Evolutionary conservation across 257 asterid species (phyloP).

Genomic region (Solanum chmielewskii): DNA sequence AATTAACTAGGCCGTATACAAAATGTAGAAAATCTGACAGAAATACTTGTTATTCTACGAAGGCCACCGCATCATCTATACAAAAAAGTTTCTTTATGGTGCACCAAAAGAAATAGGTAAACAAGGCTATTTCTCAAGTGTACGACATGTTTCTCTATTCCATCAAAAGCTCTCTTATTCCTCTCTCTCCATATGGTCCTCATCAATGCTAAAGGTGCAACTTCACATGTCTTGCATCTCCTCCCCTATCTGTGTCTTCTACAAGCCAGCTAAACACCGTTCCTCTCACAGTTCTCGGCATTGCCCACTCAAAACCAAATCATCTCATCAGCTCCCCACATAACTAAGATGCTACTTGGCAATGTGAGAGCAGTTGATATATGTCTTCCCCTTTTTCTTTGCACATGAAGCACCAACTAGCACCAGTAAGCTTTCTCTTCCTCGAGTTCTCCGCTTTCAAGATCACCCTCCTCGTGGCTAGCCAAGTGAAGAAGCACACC

Average conservation of each 20-base stretch:
- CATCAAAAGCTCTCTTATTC: neutral
- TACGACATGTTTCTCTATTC: neutral
- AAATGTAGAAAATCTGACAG: neutral
- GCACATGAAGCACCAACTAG: neutral
- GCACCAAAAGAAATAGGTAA: neutral
- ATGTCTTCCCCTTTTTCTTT: neutral
- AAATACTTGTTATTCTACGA: neutral
- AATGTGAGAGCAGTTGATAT: neutral
- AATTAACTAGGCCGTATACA: neutral
- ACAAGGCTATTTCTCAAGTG: neutral
- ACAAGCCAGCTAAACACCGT: neutral
- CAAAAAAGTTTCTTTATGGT: neutral
- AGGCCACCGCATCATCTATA: neutral
- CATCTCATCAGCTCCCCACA: neutral
- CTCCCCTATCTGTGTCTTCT: neutral
- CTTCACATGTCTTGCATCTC: neutral
- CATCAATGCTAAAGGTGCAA: neutral
- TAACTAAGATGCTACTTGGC: neutral
- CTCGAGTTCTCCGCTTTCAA: neutral
- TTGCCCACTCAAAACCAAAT: neutral
- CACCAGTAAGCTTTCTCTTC: neutral
- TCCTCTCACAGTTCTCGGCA: neutral
- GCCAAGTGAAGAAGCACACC: neutral
- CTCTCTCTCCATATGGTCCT: neutral
- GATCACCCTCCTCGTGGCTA: neutral